Base-by-base conservation (phyloP, 306 rosid genomes). In the Fragaria nilgerrensis region DNA sequence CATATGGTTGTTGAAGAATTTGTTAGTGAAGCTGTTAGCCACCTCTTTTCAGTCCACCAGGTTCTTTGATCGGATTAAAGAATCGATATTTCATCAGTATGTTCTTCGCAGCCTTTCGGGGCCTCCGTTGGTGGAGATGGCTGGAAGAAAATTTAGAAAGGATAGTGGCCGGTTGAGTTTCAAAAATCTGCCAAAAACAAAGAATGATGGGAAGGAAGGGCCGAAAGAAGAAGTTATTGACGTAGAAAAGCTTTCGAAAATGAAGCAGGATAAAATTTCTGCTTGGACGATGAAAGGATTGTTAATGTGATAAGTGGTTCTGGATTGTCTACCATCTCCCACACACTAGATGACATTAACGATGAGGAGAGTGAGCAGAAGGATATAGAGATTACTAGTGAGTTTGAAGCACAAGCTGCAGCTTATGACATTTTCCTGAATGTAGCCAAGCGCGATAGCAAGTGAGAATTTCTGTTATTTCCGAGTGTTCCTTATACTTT, bases 241-340 rank as follows among this genome's bases (percentile, higher is more conserved):
- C 84, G 91, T 94, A 0, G 97, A 92, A 17, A 90, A 85, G 86
- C 91, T 94, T 14, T 86, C 87, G 62, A 90, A 86, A 75, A 90
- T 89, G 91, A 92, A 88, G 74, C 92, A 83, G 73, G 95, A 78
- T 77, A 92, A 81, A 37, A 83, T 94, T 83, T 94, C 97, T 53
- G 92, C 96, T 84, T 94, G 93, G 97, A 94, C 98, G 6, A 86
- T 94, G 93, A 92, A 81, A 83, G 93, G 91, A 22, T 83, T 94
- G 75, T 92, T 75, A 78, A 84, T 84, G 96, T 88, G 45, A 87
- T 94, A 25, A 80, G 84, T 39, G 81, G 81, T 70, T 88, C 96
- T 29, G 90, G 98, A 19, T 65, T 94, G 79, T 86, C 98, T 61
- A 90, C 91, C 61, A 84, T 90, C 44, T 84, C 91, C 58, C 78